Base-by-base conservation (phyloP, 1,284 basidiomycete genomes). In the Ganoderma leucocontextum region DNA sequence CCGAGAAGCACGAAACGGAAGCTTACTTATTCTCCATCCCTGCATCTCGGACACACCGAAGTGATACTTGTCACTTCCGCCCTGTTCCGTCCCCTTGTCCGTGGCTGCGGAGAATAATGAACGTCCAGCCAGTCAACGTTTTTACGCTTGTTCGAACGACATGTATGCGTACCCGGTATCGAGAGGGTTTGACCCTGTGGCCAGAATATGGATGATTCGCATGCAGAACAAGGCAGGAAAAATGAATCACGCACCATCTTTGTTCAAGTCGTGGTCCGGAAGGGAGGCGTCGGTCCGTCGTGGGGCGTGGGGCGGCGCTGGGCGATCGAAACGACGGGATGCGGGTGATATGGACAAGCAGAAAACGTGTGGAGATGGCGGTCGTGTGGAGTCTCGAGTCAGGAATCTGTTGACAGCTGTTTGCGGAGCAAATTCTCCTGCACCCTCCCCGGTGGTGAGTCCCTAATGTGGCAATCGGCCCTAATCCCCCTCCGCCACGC, bases 31-130 rank as follows among this genome's bases (percentile, higher is more conserved):
- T 82, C 98, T 88, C 98, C 98, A 99, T 75, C 98, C 98, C 82
- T 99, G 98, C 98, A 99, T 99, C 84, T 99, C 97, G 55, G 94
- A 93, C 61, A 98, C 86, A 12, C 89, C 94, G 80, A 92, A 99
- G 70, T 89, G 82, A 80, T 92, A 93, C 70, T 91, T 89, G 72
- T 87, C 89, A 87, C 97, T 91, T 75, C 87, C 86, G 67, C 95
- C 96, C 42, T 86, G 82, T 73, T 93, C 89, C 39, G 95, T 93
- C 79, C 88, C 89, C 88, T 98, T 99, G 74, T 91, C 89, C 68
- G 92, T 95, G 59, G 93, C 94, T 92, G 81, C 22, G 71, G 35
- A 68, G 55, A 64, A 29, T 49, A 66, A 60, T 35, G 35, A n/a
- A 9, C 33, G n/a, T 36, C 38, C 25, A 60, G 66, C n/a, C 61